Evolutionary conservation across 768 basidiomycete genomes (phyloP).

Genomic region (Boletus coccyginus): DNA sequence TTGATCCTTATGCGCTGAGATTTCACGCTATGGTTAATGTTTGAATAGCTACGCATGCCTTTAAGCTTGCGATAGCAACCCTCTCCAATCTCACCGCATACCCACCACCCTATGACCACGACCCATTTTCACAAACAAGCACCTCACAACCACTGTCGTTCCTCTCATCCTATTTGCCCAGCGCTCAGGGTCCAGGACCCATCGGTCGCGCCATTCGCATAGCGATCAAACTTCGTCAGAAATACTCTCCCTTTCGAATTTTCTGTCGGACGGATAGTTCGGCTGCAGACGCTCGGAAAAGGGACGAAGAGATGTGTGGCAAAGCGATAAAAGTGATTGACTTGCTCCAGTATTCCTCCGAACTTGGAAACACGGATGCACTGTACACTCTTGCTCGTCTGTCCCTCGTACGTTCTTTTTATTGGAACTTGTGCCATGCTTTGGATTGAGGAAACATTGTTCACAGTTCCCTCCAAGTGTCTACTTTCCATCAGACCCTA

Average conservation of each 20-base stretch:
- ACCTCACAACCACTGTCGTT: conserved; percentile 48
- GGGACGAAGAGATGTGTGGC: conserved; percentile 62
- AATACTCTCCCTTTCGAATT: conserved; percentile 48
- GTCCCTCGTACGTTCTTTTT: conserved; percentile 53
- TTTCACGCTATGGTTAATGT: not conserved
- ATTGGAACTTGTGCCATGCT: not conserved
- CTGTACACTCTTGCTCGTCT: conserved; percentile 64
- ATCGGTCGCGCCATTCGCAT: conserved; percentile 70
- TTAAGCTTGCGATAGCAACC: conserved; percentile 70
- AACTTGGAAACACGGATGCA: conserved; percentile 74
- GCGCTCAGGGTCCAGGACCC: conserved; percentile 74
- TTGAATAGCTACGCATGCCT: conserved; percentile 61
- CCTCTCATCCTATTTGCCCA: conserved; percentile 66
- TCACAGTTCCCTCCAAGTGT: conserved; percentile 69
- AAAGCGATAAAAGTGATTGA: conserved; percentile 83
- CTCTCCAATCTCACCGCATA: conserved; percentile 62
- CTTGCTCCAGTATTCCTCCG: conserved; percentile 75
- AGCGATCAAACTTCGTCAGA: conserved; percentile 59
- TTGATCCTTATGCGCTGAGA: not conserved
- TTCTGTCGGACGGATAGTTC: conserved; percentile 41
- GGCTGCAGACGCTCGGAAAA: conserved; percentile 45
- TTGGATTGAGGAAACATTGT: not conserved
- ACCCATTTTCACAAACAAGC: conserved; percentile 38
- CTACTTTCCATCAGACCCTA: conserved; percentile 60
- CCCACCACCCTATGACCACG: conserved; percentile 54